Base-by-base conservation (phyloP, 768 basidiomycete species). In the Heimioporus sp. region DNA sequence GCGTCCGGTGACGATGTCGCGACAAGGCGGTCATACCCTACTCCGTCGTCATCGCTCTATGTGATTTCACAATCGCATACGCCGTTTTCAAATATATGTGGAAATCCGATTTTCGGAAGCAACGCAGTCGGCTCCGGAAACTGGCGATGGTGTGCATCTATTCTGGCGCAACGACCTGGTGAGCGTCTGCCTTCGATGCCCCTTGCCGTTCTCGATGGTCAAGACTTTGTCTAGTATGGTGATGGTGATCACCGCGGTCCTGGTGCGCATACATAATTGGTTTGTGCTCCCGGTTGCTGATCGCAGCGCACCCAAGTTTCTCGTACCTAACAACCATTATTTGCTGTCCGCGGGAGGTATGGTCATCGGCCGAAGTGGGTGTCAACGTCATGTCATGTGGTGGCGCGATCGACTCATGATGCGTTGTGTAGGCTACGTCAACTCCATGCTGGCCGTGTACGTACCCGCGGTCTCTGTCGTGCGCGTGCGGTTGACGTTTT, bases 41-140 rank as follows among this genome's bases (percentile, higher is more conserved):
- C 19, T 5, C 52, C 4, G 1, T 5, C 4, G 0, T 21, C 8
- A 49, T 8, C 2, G 13, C 28, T 0, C 0, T 42, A 2, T 51
- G 52, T 9, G 59, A 61, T 16, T 0, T 49, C 10, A 1, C 57
- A 8, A 57, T 57, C 38, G 48, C 54, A 20, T 28, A 0, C 0
- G 28, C 38, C 1, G 35, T 56, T 37, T 48, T 60, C 36, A 56
- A 52, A 34, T 61, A 61, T 4, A 45, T 61, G 58, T 61, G 55
- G 59, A 60, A 39, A 16, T 49, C 56, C 10, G 58, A 48, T 5
- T 50, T 56, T 19, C 53, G 46, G 20, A 51, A 28, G 35, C 32
- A 43, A 31, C 54, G 46, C 9, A 51, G 24, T 8, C 12, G 37
- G 2, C 41, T 57, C 15, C 49, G 52, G 19, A 54, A 60, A 28